Evolutionary conservation across 73 alveolate genomes (phyloP).

Genomic region (Symbiodinium natans): DNA sequence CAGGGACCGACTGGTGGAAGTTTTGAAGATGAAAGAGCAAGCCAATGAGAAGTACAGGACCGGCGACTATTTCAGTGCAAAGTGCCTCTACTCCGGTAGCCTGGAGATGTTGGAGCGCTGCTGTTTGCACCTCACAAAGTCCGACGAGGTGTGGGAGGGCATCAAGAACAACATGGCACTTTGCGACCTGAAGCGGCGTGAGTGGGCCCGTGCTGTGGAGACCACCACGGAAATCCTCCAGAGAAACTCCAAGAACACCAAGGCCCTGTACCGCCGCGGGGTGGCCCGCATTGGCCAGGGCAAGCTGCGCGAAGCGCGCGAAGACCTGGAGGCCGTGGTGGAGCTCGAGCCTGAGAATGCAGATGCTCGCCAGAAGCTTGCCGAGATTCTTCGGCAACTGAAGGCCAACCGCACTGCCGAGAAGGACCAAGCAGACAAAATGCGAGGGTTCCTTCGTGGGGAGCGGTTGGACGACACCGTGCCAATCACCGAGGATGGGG

Average conservation of each 20-base stretch:
- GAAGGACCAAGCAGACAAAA: conserved; percentile 64
- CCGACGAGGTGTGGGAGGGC: conserved; percentile 43
- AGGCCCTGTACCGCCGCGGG: conserved; percentile 86
- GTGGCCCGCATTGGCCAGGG: conserved; percentile 89
- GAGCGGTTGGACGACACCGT: conserved; percentile 92
- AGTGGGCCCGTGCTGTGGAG: conserved; percentile 86
- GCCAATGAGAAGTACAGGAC: conserved; percentile 42
- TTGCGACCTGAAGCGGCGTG: conserved; percentile 65
- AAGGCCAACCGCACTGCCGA: conserved; percentile 47
- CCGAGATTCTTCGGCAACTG: conserved; percentile 77
- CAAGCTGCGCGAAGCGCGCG: conserved; percentile 71
- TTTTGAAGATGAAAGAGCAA: conserved; percentile 78
- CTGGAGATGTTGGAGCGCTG: conserved; percentile 84
- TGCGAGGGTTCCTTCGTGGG: conserved; percentile 86
- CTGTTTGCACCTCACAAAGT: conserved; percentile 49
- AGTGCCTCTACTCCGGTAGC: conserved; percentile 78
- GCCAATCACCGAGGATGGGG: conserved; percentile 93
- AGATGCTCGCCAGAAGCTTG: conserved; percentile 78
- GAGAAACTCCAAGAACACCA: conserved; percentile 69
- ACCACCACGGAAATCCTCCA: conserved; percentile 84
- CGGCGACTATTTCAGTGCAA: conserved; percentile 88
- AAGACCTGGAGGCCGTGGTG: conserved; percentile 48
- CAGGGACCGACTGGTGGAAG: conserved; percentile 81
- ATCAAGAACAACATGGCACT: conserved; percentile 90
- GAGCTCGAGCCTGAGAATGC: conserved; percentile 85